Evolutionary conservation across 305 asterid species (phyloP).

Genomic region (Solanum hybrid): DNA sequence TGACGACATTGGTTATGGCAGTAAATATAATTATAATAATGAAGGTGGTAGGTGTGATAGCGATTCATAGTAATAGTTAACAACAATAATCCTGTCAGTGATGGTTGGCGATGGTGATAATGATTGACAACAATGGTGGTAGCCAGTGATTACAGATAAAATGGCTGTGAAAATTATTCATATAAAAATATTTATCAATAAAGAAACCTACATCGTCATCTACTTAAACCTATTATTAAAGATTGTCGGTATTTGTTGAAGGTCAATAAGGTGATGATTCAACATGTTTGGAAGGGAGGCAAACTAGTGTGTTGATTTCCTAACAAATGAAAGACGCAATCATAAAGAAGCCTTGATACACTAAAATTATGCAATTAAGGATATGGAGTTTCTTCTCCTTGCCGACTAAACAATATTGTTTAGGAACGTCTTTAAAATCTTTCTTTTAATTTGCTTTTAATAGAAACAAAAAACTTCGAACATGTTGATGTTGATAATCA

Average conservation of each 20-base stretch:
- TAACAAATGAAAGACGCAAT: background rate
- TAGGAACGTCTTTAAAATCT: background rate
- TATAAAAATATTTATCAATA: no score
- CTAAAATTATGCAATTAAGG: background rate
- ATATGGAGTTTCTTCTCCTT: rapidly evolving
- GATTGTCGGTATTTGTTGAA: background rate
- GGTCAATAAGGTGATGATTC: background rate
- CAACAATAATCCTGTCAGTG: no score
- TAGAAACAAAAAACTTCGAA: background rate
- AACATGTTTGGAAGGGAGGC: background rate
- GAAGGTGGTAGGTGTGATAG: background rate
- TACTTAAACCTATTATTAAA: background rate
- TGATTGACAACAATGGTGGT: background rate
- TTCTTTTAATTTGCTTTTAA: background rate
- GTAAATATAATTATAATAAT: no score
- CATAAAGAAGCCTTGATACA: background rate
- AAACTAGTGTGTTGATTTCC: background rate
- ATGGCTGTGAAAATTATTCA: background rate
- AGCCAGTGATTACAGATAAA: background rate
- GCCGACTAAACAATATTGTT: background rate
- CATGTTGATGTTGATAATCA: background rate
- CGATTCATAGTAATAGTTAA: background rate
- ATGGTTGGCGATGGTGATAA: background rate
- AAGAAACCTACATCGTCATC: background rate
- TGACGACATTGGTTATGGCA: background rate